A percentile compares a stretch with the other conserved stretches of the same genome.
These are phyloP conservation scores for Lobulomyces angularis DNA, from an alignment of 192 early-diverging fungal genomes.

Conservation along the genomic window DNA sequence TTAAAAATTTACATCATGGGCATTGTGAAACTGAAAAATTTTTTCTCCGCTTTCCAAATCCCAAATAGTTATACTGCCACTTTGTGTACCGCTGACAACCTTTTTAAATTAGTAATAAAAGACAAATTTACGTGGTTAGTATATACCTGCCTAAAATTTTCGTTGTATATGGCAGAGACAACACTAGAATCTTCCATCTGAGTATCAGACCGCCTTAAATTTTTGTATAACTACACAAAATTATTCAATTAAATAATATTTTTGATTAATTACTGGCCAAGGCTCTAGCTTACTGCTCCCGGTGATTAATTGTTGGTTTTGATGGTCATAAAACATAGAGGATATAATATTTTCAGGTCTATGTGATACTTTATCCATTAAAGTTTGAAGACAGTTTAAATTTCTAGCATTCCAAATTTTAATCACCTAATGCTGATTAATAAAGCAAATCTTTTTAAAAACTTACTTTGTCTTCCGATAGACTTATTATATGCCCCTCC, in stretches of 20 bases:
- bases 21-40: conserved; percentile 47
- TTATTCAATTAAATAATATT: conserved; percentile 2
- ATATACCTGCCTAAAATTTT: conserved; percentile 45
- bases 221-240: conserved; percentile 29
- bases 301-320: conserved; percentile 34
- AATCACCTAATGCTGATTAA: conserved; percentile 24
- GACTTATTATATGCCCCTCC: conserved; percentile 40
- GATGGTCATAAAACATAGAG: conserved; percentile 35
- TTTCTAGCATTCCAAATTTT: conserved; percentile 52
- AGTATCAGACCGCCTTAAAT: conserved; percentile 18
- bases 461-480: conserved; percentile 43
- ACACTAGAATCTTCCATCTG: conserved; percentile 35
- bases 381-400: conserved; percentile 45
- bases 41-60: conserved; percentile 38
- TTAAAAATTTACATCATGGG: conserved; percentile 32
- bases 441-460: not conserved
- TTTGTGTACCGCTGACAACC: conserved; percentile 39
- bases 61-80: conserved; percentile 43
- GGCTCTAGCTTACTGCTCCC: conserved; percentile 41
- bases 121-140: not conserved
- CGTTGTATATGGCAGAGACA: conserved; percentile 45
- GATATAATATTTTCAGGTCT: conserved; percentile 44
- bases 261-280: conserved; percentile 27
- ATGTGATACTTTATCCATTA: conserved; percentile 43
- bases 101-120: not conserved